Evolutionary conservation across 306 rosid genomes (phyloP).

Genomic region (Prunus padus): DNA sequence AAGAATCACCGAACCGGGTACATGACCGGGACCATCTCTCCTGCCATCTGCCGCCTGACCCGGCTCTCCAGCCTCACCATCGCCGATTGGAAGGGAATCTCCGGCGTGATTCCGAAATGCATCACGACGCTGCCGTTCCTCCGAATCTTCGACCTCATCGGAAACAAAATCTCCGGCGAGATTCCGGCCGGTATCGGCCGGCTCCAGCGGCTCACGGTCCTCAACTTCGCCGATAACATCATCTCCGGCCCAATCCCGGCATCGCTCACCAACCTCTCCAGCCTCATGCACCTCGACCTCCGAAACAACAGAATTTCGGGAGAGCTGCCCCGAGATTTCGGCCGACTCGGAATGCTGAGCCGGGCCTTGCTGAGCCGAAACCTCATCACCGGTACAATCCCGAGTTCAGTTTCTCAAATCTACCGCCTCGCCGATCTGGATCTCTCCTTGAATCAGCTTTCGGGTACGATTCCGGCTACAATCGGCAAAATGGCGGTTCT

Average conservation of each 20-base stretch:
- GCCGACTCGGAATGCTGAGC: slow-evolving; percentile 64
- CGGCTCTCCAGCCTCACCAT: slow-evolving; percentile 72
- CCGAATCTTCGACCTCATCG: slow-evolving; percentile 79
- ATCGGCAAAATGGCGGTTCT: slow-evolving; percentile 83
- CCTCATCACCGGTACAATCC: slow-evolving; percentile 57
- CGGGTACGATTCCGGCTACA: slow-evolving; percentile 60
- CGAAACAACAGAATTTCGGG: slow-evolving; percentile 76
- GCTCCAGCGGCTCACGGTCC: slow-evolving; percentile 61
- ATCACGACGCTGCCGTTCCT: slow-evolving; percentile 65
- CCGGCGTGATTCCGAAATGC: slow-evolving; percentile 87
- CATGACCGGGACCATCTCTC: slow-evolving; percentile 85
- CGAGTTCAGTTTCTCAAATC: slow-evolving; percentile 48
- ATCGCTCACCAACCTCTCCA: slow-evolving; percentile 45
- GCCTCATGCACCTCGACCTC: slow-evolving; percentile 80
- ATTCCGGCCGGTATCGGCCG: slow-evolving; percentile 63
- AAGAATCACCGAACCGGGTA: slow-evolving; percentile 60
- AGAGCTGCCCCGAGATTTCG: slow-evolving; percentile 45
- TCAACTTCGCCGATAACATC: slow-evolving; percentile 75
- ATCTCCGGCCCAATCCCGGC: slow-evolving; percentile 66
- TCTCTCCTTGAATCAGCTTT: slow-evolving; percentile 59
- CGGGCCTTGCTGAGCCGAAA: slow-evolving; percentile 80
- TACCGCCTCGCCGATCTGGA: slow-evolving; percentile 90
- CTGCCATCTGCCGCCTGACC: slow-evolving; percentile 59
- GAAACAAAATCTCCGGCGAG: slow-evolving; percentile 61
- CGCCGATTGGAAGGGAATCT: slow-evolving; percentile 91